phyloP scores from a whole-genome alignment of 2,329 filamentous ascomycete species.

The Meredithiella fracta region DNA sequence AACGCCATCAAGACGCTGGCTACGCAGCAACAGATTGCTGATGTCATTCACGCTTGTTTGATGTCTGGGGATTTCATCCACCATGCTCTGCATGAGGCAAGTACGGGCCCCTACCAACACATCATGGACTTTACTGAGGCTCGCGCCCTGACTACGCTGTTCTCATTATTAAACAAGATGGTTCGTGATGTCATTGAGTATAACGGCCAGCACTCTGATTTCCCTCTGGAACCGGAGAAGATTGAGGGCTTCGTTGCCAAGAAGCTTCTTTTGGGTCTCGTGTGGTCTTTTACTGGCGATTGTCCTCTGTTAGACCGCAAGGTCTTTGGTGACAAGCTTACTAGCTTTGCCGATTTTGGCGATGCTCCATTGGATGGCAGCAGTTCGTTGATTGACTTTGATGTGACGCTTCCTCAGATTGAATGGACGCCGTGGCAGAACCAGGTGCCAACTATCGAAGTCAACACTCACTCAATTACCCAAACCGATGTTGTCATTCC shows the following conservation, averaged over 20 bases:
- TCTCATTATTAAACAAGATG: constrained; percentile 87
- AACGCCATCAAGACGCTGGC: constrained; percentile 62
- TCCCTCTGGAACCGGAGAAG: constrained; percentile 78
- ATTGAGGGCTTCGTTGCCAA: constrained; percentile 81
- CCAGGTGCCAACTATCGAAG: constrained; percentile 83
- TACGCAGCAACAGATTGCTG: constrained; percentile 64
- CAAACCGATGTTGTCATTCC: constrained; percentile 98
- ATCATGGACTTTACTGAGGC: constrained; percentile 98
- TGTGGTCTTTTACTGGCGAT: constrained; percentile 93
- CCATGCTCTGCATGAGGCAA: constrained; percentile 59
- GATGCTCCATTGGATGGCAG: constrained; percentile 62
- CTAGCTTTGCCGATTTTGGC: constrained; percentile 69
- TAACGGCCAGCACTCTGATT: constrained; percentile 85
- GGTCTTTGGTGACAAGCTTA: constrained; percentile 69
- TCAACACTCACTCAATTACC: constrained; percentile 95
- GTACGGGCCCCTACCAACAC: constrained; percentile 55
- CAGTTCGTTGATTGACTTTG: constrained; percentile 86
- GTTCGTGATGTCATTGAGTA: constrained; percentile 90
- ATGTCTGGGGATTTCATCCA: constrained; percentile 66
- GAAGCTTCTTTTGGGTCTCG: constrained; percentile 79
- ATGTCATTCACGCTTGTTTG: constrained; percentile 59
- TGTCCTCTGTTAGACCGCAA: constrained; percentile 81
- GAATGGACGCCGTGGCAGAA: constrained; percentile 92
- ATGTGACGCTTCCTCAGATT: constrained; percentile 69
- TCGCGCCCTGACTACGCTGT: constrained; percentile 78